phyloP scores from a whole-genome alignment of 768 basidiomycete genomes.

The Leccinum olivaceopallidum region DNA sequence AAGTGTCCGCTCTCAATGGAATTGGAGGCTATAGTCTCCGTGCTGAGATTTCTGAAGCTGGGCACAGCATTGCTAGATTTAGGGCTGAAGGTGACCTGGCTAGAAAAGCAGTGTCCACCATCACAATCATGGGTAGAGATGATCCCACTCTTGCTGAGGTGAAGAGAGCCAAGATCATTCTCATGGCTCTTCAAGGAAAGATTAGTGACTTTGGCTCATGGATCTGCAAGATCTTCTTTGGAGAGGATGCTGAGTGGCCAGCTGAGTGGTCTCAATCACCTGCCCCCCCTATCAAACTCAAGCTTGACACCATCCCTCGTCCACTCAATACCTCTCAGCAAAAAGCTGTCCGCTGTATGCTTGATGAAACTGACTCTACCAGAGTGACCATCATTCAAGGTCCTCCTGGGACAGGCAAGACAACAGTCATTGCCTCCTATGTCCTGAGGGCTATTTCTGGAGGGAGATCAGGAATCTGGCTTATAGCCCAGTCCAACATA shows the following conservation, averaged over 20 bases:
- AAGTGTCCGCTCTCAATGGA: slow-evolving; percentile 21
- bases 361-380: slow-evolving; percentile 34
- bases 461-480: slow-evolving; percentile 61
- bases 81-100: slow-evolving; percentile 24
- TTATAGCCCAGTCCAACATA: slow-evolving; percentile 83
- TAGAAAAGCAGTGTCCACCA: slow-evolving; percentile 33
- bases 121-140: slow-evolving; percentile 56
- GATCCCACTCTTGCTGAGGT: slow-evolving; percentile 60
- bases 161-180: slow-evolving; percentile 34
- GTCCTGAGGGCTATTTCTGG: slow-evolving; percentile 46
- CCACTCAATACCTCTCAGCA: slow-evolving; percentile 43
- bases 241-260: slow-evolving; percentile 38
- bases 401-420: slow-evolving; percentile 74
- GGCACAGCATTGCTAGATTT: slow-evolving; percentile 23
- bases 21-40: slow-evolving; percentile 26
- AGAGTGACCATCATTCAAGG: slow-evolving; percentile 44
- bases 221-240: slow-evolving; percentile 37
- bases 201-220: slow-evolving; percentile 37
- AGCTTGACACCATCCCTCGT: slow-evolving; percentile 17
- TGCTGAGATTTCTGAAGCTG: slow-evolving; percentile 19
- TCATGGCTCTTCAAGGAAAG: slow-evolving; percentile 37
- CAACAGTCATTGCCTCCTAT: slow-evolving; percentile 68
- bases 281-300: slow-evolving; percentile 18
- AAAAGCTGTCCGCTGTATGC: slow-evolving; percentile 39
- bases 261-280: slow-evolving; percentile 29